Evolutionary conservation across 2,329 filamentous ascomycete species (phyloP).

Genomic region (Fusarium fracticaudum): DNA sequence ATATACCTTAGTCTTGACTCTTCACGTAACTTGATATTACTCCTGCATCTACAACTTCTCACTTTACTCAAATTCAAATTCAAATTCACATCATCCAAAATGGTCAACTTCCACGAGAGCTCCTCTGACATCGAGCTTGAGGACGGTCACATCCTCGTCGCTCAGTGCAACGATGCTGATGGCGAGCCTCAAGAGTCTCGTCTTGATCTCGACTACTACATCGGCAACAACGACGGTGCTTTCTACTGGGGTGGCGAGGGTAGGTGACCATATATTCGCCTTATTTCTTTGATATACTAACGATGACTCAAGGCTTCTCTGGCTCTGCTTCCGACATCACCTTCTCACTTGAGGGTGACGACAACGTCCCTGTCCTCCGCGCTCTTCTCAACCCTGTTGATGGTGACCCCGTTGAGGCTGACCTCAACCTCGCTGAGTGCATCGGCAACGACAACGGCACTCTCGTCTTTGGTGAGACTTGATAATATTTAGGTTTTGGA

Average conservation of each 20-base stretch:
- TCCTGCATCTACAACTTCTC: not conserved
- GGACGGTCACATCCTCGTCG: slow-evolving; percentile 59
- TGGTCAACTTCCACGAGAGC: slow-evolving; percentile 57
- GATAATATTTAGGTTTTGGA: accelerated
- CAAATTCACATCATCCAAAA: slow-evolving; percentile 8
- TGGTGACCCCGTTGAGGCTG: slow-evolving; percentile 52
- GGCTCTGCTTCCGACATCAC: slow-evolving; percentile 56
- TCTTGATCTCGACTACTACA: slow-evolving; percentile 58
- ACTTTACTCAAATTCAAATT: not conserved
- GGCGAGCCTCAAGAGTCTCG: slow-evolving; percentile 57
- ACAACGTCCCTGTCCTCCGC: slow-evolving; percentile 61
- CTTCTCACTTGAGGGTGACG: slow-evolving; percentile 62
- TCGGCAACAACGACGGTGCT: slow-evolving; percentile 62
- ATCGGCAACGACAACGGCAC: slow-evolving; percentile 63
- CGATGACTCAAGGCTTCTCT: slow-evolving; percentile 51
- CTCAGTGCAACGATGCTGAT: slow-evolving; percentile 51
- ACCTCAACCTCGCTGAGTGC: slow-evolving; percentile 66
- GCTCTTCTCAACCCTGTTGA: slow-evolving; percentile 55
- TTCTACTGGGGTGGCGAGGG: slow-evolving; percentile 57
- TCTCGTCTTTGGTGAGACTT: slow-evolving; percentile 29
- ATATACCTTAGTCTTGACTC: slow-evolving; percentile 15
- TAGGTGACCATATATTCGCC: not conserved
- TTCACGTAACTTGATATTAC: not conserved
- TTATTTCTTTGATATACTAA: not conserved
- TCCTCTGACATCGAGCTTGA: slow-evolving; percentile 59